These are phyloP conservation scores for Cytospora leucostoma DNA, from an alignment of 2,329 filamentous ascomycete genomes.

Conservation along the genomic window DNA sequence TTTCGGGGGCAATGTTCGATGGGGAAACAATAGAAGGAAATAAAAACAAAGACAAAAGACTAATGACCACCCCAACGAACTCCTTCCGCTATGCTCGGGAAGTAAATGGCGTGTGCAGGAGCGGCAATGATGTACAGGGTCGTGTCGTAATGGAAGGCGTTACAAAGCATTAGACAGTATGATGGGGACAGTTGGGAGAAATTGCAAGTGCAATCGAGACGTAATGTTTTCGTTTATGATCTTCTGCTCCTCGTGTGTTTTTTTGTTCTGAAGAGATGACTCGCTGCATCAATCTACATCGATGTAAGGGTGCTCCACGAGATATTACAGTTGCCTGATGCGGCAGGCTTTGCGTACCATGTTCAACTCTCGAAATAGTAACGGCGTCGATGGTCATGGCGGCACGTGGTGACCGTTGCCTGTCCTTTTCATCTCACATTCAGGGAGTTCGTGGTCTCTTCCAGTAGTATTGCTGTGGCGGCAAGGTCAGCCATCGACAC, in stretches of 20 bases:
- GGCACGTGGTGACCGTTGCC: background rate
- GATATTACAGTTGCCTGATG: background rate
- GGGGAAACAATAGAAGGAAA: background rate
- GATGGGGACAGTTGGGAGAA: background rate
- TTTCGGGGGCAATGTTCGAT: background rate
- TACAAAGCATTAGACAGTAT: conserved; percentile 12
- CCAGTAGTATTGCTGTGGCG: conserved; percentile 68
- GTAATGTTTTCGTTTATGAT: background rate
- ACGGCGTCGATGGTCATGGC: conserved; percentile 26
- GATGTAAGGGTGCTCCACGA: background rate
- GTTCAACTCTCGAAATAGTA: background rate
- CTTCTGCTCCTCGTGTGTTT: background rate
- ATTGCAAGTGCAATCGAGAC: no score
- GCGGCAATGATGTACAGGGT: conserved; percentile 21
- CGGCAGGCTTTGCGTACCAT: background rate
- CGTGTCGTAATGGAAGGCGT: conserved; percentile 15
- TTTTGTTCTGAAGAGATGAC: background rate
- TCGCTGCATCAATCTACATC: background rate
- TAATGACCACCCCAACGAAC: conserved; percentile 1
- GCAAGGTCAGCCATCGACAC: conserved; percentile 18
- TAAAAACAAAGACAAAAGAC: background rate
- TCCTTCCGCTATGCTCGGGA: conserved; percentile 26
- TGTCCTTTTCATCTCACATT: background rate
- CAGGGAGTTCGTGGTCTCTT: conserved; percentile 63
- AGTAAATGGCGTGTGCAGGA: conserved; percentile 15